phyloP scores from a whole-genome alignment of 2,329 filamentous ascomycete species.

The Fusarium neocosmosporiellum region DNA sequence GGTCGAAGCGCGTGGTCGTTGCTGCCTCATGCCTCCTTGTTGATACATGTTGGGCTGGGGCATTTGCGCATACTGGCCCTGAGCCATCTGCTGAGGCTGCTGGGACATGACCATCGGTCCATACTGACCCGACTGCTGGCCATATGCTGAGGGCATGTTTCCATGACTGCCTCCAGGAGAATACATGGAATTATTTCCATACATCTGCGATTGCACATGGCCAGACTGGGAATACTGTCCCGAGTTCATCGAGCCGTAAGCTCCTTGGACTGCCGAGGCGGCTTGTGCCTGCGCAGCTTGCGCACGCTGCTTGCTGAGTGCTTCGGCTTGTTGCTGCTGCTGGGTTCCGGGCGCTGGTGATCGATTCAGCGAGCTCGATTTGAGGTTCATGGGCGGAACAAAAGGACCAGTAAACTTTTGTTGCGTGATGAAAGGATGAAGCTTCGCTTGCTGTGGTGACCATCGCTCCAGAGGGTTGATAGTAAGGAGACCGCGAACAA shows the following conservation, averaged over 20 bases:
- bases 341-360: slow-evolving; percentile 93
- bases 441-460: slow-evolving; percentile 96
- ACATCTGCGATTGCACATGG: slow-evolving; percentile 73
- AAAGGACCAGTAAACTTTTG: slow-evolving; percentile 97
- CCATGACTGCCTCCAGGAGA: slow-evolving; percentile 62
- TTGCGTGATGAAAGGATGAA: slow-evolving; percentile 98
- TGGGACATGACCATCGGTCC: slow-evolving; percentile 79
- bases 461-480: slow-evolving; percentile 97
- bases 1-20: slow-evolving; percentile 90
- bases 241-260: slow-evolving; percentile 66
- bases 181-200: slow-evolving; percentile 87
- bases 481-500: slow-evolving; percentile 90
- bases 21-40: slow-evolving; percentile 75
- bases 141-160: slow-evolving; percentile 78
- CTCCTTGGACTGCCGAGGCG: slow-evolving; percentile 73
- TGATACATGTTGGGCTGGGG: slow-evolving; percentile 67
- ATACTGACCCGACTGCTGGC: slow-evolving; percentile 76
- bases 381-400: slow-evolving; percentile 96
- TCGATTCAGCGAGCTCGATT: slow-evolving; percentile 84
- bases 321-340: slow-evolving; percentile 95
- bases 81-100: slow-evolving; percentile 72
- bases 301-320: slow-evolving; percentile 90
- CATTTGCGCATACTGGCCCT: slow-evolving; percentile 70
- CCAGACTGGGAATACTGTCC: slow-evolving; percentile 60
- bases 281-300: slow-evolving; percentile 77